Percentiles rank a stretch among this genome's conserved stretches.
phyloP scores from a whole-genome alignment of 768 basidiomycete species.

The Rhodotorula kratochvilovae region DNA sequence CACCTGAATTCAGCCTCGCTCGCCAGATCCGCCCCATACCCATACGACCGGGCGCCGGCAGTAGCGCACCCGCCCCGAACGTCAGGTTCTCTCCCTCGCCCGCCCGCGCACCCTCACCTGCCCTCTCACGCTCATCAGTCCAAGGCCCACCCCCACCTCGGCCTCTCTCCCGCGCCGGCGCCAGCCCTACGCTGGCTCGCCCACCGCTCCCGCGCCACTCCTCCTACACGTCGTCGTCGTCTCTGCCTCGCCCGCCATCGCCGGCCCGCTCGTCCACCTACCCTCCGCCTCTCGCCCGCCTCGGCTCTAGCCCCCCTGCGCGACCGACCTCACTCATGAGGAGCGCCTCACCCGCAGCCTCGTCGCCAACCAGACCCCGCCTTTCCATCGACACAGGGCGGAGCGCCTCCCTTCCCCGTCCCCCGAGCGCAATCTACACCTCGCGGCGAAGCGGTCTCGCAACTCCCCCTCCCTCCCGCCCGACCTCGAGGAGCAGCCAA shows the following conservation, averaged over 20 bases:
- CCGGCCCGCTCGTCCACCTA: background rate
- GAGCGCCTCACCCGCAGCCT: no score
- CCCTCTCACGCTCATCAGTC: background rate
- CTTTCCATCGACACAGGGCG: no score
- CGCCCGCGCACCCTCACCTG: background rate
- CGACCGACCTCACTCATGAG: no score
- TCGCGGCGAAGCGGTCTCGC: background rate
- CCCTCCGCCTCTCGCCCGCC: background rate
- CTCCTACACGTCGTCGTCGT: background rate
- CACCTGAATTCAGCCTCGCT: background rate
- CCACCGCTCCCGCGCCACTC: background rate
- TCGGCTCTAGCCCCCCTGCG: no score
- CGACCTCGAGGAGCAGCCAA: no score
- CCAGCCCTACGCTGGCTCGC: background rate
- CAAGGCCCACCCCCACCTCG: background rate
- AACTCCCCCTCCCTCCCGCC: constrained; percentile 3
- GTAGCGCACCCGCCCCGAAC: background rate
- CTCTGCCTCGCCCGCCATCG: background rate
- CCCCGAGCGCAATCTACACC: background rate
- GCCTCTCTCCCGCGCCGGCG: background rate
- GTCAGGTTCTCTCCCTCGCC: background rate
- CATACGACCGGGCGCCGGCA: background rate
- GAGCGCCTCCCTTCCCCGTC: background rate
- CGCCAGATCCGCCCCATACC: background rate
- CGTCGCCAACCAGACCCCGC: no score